phyloP scores from a whole-genome alignment of 1,284 basidiomycete species.

The Trametes sp. region DNA sequence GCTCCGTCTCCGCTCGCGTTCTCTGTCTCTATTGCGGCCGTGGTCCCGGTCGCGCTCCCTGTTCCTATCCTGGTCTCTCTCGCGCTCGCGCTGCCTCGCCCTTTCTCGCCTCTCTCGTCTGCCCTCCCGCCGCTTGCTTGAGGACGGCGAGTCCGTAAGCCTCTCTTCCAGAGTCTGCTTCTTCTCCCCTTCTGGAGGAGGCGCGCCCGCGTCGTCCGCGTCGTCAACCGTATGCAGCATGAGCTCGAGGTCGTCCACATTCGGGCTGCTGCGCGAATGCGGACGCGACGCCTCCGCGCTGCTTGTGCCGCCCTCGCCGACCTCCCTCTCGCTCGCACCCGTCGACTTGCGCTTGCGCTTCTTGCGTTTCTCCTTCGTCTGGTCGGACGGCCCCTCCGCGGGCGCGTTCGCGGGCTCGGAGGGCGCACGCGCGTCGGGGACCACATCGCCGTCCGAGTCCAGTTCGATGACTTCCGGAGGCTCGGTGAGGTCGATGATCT shows the following conservation, averaged over 20 bases:
- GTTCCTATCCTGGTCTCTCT: slow-evolving; percentile 1
- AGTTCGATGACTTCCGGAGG: slow-evolving; percentile 36
- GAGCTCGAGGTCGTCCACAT: slow-evolving; percentile 14
- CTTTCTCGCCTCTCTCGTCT: slow-evolving; percentile 10
- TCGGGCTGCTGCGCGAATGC: slow-evolving; percentile 11
- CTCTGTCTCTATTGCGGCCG: slow-evolving; percentile 8
- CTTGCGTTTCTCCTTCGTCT: slow-evolving; percentile 31
- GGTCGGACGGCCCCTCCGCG: not conserved
- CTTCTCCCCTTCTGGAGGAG: not conserved
- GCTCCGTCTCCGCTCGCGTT: slow-evolving; percentile 21
- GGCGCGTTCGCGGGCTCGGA: not conserved
- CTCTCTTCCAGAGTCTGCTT: slow-evolving; percentile 19
- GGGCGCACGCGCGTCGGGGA: slow-evolving; percentile 7
- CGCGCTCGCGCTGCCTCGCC: slow-evolving; percentile 6
- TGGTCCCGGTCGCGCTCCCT: slow-evolving; percentile 8
- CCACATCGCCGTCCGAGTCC: slow-evolving; percentile 35
- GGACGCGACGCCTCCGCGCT: slow-evolving; percentile 26
- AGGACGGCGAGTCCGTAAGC: slow-evolving; percentile 4
- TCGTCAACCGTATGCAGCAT: not conserved
- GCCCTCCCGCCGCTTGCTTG: not conserved
- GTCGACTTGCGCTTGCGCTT: slow-evolving; percentile 29
- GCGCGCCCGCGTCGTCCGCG: not conserved
- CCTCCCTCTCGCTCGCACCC: slow-evolving; percentile 19
- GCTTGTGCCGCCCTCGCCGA: slow-evolving; percentile 27
- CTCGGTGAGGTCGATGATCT: slow-evolving; percentile 48